Evolutionary conservation across 2,329 filamentous ascomycete genomes (phyloP), one percentile per base, ranked within the genome.

Genomic region (Eurotiales sp.): DNA sequence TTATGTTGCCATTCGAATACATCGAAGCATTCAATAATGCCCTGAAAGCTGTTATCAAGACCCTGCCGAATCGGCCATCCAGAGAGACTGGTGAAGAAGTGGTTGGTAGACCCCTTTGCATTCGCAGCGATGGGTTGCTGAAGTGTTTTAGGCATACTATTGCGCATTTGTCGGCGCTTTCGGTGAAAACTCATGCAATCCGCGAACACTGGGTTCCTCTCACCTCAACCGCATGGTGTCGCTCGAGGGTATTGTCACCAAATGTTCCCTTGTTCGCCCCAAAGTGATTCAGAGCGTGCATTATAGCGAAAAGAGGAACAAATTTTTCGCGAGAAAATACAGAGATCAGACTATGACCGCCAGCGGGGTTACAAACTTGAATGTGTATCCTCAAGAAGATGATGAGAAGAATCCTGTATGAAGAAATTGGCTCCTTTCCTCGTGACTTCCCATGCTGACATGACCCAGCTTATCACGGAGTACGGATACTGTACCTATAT

Each of bases 241-340:
- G 3, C 80, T 99, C 46, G 93, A 99, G 72, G 93, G 93, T 42
- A 99, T 99, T 62, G 93, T 99, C 37, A 99, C 93, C 30, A 88
- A 93, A 69, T 95, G 90, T 72, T 96, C 91, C 21, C 79, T 99
- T 17, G 95, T 99, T 56, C 83, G 95, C 51, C 93, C 93, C 10
- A 99, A 99, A 73, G 84, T 99, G n/a, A 86, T 97, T 56, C 95
- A 95, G 75, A 97, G 93, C 72, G 91, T 99, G 48, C 93, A 99
- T 70, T 97, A 91, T 73, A 95, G 90, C 63, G 91, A 96, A 72
- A 83, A 75, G 58, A 90, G 89, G 69, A 82, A 89, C 57, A 87
- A 86, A 36, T 99, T 97, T 60, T 84, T 92, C 63, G 90, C 88
- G 64, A 82, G 90, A 58, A 90, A 93, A 67, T 99, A 99, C 69